Evolutionary conservation across 495 filamentous ascomycete genomes (phyloP), one percentile per base, ranked within the genome.

Genomic region (Penicillium desertorum): DNA sequence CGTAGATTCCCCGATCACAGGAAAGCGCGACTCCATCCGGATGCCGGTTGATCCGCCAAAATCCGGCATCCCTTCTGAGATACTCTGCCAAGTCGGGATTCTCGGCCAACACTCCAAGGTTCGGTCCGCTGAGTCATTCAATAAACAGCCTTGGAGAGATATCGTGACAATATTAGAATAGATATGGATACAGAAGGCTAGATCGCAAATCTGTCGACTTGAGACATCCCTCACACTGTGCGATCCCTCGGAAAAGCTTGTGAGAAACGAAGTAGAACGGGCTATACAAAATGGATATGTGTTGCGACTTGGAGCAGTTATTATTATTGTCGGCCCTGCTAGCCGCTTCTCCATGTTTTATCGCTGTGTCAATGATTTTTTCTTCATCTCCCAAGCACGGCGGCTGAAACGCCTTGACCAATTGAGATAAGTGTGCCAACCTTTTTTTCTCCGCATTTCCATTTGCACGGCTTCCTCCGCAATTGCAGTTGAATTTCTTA

Each of bases 331-430:
- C 47, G 47, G 47, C 19, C 29, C 5, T 14, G 36, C 22, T 29
- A 29, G 20, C 22, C 49, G 25, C 3, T 32, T 23, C 30, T 54
- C 22, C 49, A 39, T 51, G 25, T 5, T 16, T 11, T 20, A 29
- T 29, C 9, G 3, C 17, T 6, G 10, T 17, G 17, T n/a, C 14
- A 25, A 42, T 30, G 37, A 3, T 20, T 12, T 30, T 30, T 41
- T 23, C 9, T 12, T 46, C 20, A 29, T 36, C 10, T 11, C 10
- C 14, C 25, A 47, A 7, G 17, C 17, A 37, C 17, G 8, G 19
- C 54, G 54, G 45, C 44, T 48, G 36, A 41, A 53, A 54, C 12
- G 22, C 57, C 57, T 59, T 59, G 50, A 42, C 57, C 2, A 54
- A 48, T 54, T 17, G 25, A 49, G 57, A 42, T 16, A 59, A 54